Base-by-base conservation (phyloP, 352 stramenopile genomes). In the Globisporangium rhizosaccharum region DNA sequence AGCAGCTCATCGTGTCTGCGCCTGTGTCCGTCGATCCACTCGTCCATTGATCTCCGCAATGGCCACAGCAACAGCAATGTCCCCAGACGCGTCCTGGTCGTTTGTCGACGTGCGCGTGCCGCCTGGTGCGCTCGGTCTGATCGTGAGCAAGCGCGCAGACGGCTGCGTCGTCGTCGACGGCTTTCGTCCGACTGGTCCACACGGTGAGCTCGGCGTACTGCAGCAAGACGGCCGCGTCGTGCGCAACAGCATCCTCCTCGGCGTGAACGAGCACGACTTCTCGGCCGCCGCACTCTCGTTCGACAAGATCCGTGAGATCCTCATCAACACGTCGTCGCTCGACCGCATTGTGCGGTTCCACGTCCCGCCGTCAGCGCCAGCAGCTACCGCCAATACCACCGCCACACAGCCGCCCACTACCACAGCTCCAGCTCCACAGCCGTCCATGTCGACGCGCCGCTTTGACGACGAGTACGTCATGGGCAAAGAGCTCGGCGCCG, bases 261-360 rank as follows among this genome's bases (percentile, higher is more conserved):
- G 81, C 62, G 80, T 94, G 15, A 92, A 92, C 58, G 75, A 68
- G 26, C 68, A 85, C 65, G 81, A 92, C 56, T 90, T 92, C 44
- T 71, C 72, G 28, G 62, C 76, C 51, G 57, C 62, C 0, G 25
- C 55, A 18, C 72, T 82, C 41, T 80, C 68, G 46, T 90, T 92
- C 58, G 68, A 89, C 36, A 72, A 76, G 50, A 79, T 94, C 57
- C 79, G 82, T 44, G 82, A 87, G 53, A 75, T 89, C 46, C 73
- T 94, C 36, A 73, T 88, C 41, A 71, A 73, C 56, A 92, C 78
- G n/a, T 82, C 73, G 61, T 54, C 57, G 39, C 52, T 71, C 7
- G 75, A 82, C 56, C 82, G 82, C 51, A 60, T 79, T 42, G 77
- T 91, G 53, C 76, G 72, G 42, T 91, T 91, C 66, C 67, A 75